Percentiles rank a stretch among this genome's conserved stretches.
phyloP scores from a whole-genome alignment of 768 basidiomycete genomes.

The Russula dissimulans region DNA sequence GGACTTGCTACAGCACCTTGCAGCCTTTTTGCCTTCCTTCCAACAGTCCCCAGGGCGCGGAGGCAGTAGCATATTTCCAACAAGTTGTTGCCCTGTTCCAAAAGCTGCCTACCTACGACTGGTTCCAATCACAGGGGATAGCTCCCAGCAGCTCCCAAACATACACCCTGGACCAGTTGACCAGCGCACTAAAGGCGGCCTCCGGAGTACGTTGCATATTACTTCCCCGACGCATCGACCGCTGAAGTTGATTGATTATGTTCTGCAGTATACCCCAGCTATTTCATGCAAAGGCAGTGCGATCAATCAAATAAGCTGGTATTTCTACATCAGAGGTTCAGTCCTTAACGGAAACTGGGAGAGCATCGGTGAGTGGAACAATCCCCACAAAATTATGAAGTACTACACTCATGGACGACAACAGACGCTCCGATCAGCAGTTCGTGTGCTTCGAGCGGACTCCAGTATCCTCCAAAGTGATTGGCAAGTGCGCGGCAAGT shows the following conservation, averaged over 20 bases:
- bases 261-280: slow-evolving; percentile 32
- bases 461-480: too few species aligned
- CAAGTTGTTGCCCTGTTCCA: slow-evolving; percentile 51
- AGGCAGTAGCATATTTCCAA: slow-evolving; percentile 64
- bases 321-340: slow-evolving; percentile 57
- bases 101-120: slow-evolving; percentile 66
- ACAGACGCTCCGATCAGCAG: too few species aligned
- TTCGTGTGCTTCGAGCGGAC: too few species aligned
- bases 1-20: slow-evolving; percentile 56
- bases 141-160: slow-evolving; percentile 52
- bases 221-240: slow-evolving; percentile 2
- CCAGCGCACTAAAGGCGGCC: slow-evolving; percentile 44
- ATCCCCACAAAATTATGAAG: too few species aligned
- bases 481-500: too few species aligned
- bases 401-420: too few species aligned
- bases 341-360: slow-evolving; percentile 55
- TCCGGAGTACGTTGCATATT: slow-evolving; percentile 35
- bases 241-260: not conserved
- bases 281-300: slow-evolving; percentile 35
- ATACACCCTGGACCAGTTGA: slow-evolving; percentile 45
- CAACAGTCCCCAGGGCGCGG: slow-evolving; percentile 50
- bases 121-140: slow-evolving; percentile 62
- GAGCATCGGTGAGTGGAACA: slow-evolving; percentile 39
- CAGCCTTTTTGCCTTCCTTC: slow-evolving; percentile 47
- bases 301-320: slow-evolving; percentile 45